Evolutionary conservation across 2,329 filamentous ascomycete genomes (phyloP).

Genomic region (Bipolaris gigantea): DNA sequence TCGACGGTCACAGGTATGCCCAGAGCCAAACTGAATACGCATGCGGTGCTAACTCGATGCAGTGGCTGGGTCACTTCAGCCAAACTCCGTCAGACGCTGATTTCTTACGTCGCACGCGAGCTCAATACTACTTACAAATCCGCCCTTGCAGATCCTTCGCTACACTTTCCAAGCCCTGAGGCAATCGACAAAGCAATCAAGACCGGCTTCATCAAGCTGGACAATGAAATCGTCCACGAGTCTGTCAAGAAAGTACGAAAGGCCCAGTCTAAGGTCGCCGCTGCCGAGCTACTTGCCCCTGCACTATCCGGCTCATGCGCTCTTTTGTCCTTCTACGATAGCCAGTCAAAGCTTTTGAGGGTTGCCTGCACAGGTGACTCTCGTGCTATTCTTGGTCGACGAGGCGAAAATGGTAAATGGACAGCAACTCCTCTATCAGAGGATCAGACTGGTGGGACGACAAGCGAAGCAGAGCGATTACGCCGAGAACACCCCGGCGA

Average conservation of each 20-base stretch:
- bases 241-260: constrained; percentile 91
- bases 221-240: constrained; percentile 92
- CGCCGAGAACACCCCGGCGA: constrained; percentile 87
- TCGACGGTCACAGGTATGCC: constrained; percentile 88
- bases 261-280: constrained; percentile 83
- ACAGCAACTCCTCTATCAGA: constrained; percentile 84
- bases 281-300: constrained; percentile 87
- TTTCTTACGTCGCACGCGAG: constrained; percentile 89
- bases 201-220: constrained; percentile 81
- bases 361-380: constrained; percentile 96
- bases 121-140: constrained; percentile 89
- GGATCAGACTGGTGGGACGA: constrained; percentile 90
- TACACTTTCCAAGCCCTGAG: constrained; percentile 70
- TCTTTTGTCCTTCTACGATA: constrained; percentile 94
- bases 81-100: constrained; percentile 88
- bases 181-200: constrained; percentile 92
- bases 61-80: constrained; percentile 98
- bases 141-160: constrained; percentile 59
- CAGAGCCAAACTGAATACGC: background rate
- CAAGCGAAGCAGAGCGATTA: constrained; percentile 79
- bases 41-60: constrained; percentile 12
- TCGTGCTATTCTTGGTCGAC: constrained; percentile 86
- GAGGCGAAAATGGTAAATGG: constrained; percentile 82
- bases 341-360: constrained; percentile 79
- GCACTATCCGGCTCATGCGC: constrained; percentile 97